Conservation (phyloP, 2,329 filamentous ascomycete species). For the Botrytis hyacinthi region DNA sequence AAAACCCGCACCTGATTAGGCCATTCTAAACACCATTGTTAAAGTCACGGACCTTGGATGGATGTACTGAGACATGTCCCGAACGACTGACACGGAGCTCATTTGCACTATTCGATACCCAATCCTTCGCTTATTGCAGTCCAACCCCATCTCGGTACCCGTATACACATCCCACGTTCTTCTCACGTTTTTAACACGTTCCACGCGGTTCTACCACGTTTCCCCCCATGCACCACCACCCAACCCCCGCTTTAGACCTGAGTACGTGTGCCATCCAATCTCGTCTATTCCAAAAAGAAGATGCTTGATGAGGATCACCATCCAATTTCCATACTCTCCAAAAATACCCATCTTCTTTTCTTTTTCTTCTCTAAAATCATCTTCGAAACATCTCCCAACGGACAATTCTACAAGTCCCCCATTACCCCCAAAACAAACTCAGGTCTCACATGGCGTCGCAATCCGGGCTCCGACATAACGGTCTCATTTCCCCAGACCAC, state of each 20-base stretch:
- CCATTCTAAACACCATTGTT: too few relatives aligned
- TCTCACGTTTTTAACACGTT: neutral
- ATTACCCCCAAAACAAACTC: neutral
- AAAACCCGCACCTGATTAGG: too few relatives aligned
- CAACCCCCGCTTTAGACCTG: neutral
- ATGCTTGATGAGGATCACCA: neutral
- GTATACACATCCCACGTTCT: neutral
- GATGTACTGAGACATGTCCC: too few relatives aligned
- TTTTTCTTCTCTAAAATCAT: neutral
- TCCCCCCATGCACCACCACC: neutral
- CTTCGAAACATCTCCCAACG: neutral
- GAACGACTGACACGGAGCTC: too few relatives aligned
- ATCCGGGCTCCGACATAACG: neutral
- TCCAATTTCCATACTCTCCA: neutral
- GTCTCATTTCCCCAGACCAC: neutral
- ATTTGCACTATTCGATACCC: neutral
- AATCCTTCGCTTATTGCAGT: neutral
- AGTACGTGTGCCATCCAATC: neutral
- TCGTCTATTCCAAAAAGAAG: neutral
- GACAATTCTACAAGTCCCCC: neutral
- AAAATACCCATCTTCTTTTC: neutral
- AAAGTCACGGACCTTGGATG: too few relatives aligned
- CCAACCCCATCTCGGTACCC: neutral
- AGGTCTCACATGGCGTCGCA: neutral
- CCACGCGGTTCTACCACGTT: neutral